These are phyloP conservation scores for Opeltia flavorubescens DNA, from an alignment of 495 filamentous ascomycete genomes.

Conservation along the genomic window DNA sequence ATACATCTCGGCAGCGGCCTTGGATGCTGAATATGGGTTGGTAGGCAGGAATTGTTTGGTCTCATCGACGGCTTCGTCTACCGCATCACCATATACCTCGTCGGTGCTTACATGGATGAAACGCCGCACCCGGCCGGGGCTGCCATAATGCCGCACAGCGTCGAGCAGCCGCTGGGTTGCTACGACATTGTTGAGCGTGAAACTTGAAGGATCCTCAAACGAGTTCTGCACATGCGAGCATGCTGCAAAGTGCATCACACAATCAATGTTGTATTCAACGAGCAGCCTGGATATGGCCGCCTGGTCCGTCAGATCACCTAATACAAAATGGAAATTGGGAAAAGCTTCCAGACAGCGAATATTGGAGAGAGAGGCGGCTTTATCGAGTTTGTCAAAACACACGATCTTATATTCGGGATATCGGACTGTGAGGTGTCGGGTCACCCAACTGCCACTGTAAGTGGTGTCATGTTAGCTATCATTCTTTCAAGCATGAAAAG, in stretches of 20 bases:
- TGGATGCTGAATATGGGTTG: conserved; percentile 63
- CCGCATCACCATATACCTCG: conserved; percentile 71
- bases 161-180: conserved; percentile 62
- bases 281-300: conserved; percentile 46
- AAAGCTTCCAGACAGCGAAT: conserved; percentile 41
- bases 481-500: too few species aligned
- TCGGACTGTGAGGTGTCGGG: conserved; percentile 50
- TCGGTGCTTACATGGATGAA: conserved; percentile 66
- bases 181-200: conserved; percentile 57
- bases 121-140: too few species aligned
- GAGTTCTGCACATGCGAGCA: conserved; percentile 60
- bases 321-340: conserved; percentile 60
- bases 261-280: conserved; percentile 49
- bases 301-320: conserved; percentile 52
- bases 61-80: too few species aligned
- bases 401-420: conserved; percentile 59
- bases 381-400: conserved; percentile 67
- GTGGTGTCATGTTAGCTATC: too few species aligned
- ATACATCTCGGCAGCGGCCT: conserved; percentile 67
- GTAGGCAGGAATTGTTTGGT: conserved; percentile 53
- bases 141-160: conserved; percentile 40
- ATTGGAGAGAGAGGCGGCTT: conserved; percentile 61
- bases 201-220: conserved; percentile 58
- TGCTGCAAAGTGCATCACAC: conserved; percentile 63
- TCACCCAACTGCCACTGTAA: conserved; percentile 58